phyloP scores from a whole-genome alignment of 2,329 filamentous ascomycete genomes.

The Eurotiales sp. region DNA sequence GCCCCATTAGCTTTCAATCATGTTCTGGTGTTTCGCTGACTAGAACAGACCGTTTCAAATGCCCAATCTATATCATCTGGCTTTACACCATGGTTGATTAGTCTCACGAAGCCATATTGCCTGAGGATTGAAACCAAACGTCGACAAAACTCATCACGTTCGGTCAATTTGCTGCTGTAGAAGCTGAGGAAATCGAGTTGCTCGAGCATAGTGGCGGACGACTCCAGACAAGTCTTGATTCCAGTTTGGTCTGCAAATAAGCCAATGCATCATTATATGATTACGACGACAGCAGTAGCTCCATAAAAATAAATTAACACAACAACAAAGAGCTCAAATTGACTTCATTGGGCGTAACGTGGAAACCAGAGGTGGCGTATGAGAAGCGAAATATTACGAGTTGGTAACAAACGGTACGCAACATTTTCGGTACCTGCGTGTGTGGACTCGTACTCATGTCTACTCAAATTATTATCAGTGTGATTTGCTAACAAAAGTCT shows the following conservation, averaged over 20 bases:
- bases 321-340: too few relatives aligned
- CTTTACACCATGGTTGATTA: constrained; percentile 13
- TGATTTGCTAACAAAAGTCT: neutral
- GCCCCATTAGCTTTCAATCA: neutral
- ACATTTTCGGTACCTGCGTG: neutral
- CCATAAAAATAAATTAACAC: too few relatives aligned
- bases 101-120: constrained; percentile 11
- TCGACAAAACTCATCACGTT: constrained; percentile 3
- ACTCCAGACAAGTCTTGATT: too few relatives aligned
- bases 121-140: constrained; percentile 1
- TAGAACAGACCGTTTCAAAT: constrained; percentile 6
- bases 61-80: constrained; percentile 4
- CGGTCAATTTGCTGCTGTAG: neutral
- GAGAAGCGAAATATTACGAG: neutral
- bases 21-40: neutral
- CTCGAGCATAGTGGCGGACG: constrained; percentile 1
- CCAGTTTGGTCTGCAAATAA: too few relatives aligned
- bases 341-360: neutral
- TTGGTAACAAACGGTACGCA: neutral
- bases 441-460: too few relatives aligned
- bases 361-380: neutral
- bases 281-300: too few relatives aligned
- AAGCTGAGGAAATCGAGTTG: neutral
- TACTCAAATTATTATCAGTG: too few relatives aligned
- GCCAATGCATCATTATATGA: too few relatives aligned